Evolutionary conservation across 1,139 yeast genomes (phyloP), one percentile per base, ranked within the genome.

Genomic region (Geotrichum europaeum): DNA sequence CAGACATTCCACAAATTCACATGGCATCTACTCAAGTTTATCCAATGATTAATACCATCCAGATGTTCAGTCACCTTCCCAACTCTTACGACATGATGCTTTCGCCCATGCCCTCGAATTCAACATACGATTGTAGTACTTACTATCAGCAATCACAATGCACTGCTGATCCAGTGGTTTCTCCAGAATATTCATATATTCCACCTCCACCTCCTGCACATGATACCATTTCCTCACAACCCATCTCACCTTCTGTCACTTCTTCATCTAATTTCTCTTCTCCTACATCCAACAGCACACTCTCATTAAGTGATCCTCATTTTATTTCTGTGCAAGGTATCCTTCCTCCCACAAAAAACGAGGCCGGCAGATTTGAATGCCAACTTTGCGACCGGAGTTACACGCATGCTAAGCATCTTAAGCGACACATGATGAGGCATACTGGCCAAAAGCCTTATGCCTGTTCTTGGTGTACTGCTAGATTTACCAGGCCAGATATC

Each of bases 391-490:
- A 66, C 47, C 65, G 68, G 50, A 55, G 70, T n/a, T 73, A 73
- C 58, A 65, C 72, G 22, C 73, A 72, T 56, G 67, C 68, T 50
- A 73, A 73, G 62, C 76, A 73, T 56, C 68, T 72, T 49, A 66
- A 69, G 59, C 68, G 76, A 13, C 76, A 73, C 55, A 65, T 68
- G 67, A 65, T 72, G 56, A 62, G 67, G 30, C 75, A 71, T 61
- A 69, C 73, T n/a, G 73, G 73, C 18, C 67, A 69, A 49, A 63
- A 67, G 25, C 72, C 73, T 13, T 71, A 67, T 58, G 66, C 62
- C 13, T 71, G 73, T 59, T 64, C 66, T 4, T 64, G 63, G 63
- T 71, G 73, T 59, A 47, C 60, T n/a, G 64, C 66, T 22, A 61
- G 66, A 36, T 71, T 70, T 63, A 65, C 70, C 13, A 65, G 74